Conservation (phyloP, 2,329 filamentous ascomycete genomes). For the Hypoxylon sp. region DNA sequence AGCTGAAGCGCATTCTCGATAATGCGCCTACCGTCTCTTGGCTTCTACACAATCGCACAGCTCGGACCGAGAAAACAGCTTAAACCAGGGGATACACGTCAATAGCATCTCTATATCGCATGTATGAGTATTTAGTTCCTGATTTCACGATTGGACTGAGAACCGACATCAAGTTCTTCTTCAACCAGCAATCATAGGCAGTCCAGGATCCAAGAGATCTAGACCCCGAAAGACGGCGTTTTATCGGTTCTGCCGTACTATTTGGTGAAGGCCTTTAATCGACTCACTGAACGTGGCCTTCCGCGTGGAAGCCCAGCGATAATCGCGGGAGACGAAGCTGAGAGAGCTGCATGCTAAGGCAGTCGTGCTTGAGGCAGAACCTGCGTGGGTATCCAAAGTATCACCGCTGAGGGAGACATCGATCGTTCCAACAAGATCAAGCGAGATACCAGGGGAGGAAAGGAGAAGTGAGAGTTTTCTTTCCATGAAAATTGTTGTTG, state of each 20-base stretch:
- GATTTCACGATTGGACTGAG: slow-evolving; percentile 15
- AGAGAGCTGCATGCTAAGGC: slow-evolving; percentile 15
- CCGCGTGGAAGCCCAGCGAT: slow-evolving; percentile 32
- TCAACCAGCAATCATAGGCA: slow-evolving; percentile 34
- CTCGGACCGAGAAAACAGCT: background rate
- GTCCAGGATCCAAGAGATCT: slow-evolving; percentile 35
- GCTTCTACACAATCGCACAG: background rate
- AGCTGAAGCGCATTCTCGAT: background rate
- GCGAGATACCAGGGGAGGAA: slow-evolving; percentile 4
- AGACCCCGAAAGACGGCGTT: slow-evolving; percentile 32
- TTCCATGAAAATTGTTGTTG: background rate
- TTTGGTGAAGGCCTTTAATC: slow-evolving; percentile 35
- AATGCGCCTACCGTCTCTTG: background rate
- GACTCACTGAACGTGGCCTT: slow-evolving; percentile 32
- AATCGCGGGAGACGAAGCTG: slow-evolving; percentile 20
- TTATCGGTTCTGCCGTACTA: slow-evolving; percentile 34
- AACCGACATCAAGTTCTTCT: slow-evolving; percentile 40
- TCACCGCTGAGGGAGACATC: slow-evolving; percentile 21
- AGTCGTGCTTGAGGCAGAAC: slow-evolving; percentile 28
- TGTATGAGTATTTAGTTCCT: background rate
- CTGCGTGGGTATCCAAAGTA: slow-evolving; percentile 23
- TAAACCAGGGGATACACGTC: background rate
- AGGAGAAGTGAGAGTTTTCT: background rate
- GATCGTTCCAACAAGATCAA: slow-evolving; percentile 4
- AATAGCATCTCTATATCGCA: background rate